Conservation (phyloP, 345 rosid species). For the Arabis hirsuta region DNA sequence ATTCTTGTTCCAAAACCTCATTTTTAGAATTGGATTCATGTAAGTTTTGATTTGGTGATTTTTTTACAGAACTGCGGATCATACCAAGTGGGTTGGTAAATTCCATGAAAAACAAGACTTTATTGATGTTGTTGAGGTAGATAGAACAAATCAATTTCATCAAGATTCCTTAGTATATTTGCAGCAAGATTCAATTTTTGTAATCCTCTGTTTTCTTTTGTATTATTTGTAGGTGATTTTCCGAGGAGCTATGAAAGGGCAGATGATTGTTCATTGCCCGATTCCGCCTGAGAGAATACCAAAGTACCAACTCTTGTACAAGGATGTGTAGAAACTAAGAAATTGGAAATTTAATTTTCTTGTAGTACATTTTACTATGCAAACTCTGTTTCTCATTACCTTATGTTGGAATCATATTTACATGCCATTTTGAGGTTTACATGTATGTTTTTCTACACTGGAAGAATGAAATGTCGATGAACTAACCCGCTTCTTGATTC, state of each 20-base stretch:
- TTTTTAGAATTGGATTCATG: neutral
- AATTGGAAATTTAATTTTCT: neutral
- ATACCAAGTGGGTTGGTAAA: slow-evolving; percentile 88
- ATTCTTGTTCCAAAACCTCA: neutral
- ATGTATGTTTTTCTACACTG: slow-evolving; percentile 6
- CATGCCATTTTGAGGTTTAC: slow-evolving; percentile 13
- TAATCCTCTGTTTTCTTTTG: neutral
- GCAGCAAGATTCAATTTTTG: neutral
- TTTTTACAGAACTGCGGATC: slow-evolving; percentile 77
- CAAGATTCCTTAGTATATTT: neutral
- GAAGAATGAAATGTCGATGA: slow-evolving; percentile 19
- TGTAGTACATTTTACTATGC: neutral
- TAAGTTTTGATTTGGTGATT: slow-evolving; percentile 2
- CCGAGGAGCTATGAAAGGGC: slow-evolving; percentile 97
- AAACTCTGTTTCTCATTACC: slow-evolving; percentile 17
- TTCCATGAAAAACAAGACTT: slow-evolving; percentile 87
- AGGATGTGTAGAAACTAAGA: slow-evolving; percentile 50
- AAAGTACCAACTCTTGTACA: slow-evolving; percentile 75
- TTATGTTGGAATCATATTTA: slow-evolving; percentile 20
- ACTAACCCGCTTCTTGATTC: neutral
- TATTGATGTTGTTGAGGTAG: slow-evolving; percentile 89
- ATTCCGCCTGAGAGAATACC: slow-evolving; percentile 83
- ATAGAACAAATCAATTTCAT: neutral
- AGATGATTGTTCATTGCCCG: slow-evolving; percentile 80
- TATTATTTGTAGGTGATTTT: slow-evolving; percentile 64